These are phyloP conservation scores for Naganishia onofrii DNA, from an alignment of 768 basidiomycete species.

Conservation along the genomic window DNA sequence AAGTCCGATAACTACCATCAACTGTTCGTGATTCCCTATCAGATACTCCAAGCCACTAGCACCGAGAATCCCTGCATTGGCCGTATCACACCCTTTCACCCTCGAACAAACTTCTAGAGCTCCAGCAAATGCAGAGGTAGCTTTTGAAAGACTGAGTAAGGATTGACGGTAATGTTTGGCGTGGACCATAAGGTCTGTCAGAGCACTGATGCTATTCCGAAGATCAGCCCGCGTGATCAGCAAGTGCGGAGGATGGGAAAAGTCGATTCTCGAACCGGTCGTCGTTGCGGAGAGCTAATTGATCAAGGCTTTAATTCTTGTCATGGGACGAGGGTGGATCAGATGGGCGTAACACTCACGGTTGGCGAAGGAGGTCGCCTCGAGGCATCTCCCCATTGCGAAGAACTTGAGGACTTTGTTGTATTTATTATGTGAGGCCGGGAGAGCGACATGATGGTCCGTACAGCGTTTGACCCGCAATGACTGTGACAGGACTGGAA, in stretches of 20 bases:
- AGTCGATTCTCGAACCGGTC: constrained; percentile 43
- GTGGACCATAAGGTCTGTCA: constrained; percentile 65
- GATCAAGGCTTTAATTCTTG: background rate
- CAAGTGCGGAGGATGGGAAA: constrained; percentile 39
- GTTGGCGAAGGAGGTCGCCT: constrained; percentile 44
- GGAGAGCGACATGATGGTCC: constrained; percentile 8
- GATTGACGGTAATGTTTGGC: constrained; percentile 78
- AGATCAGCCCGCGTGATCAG: constrained; percentile 49
- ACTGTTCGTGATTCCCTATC: constrained; percentile 87
- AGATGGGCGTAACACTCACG: constrained; percentile 33
- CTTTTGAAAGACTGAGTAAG: constrained; percentile 74
- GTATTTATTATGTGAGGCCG: constrained; percentile 11
- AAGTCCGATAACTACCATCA: constrained; percentile 62
- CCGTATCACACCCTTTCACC: constrained; percentile 67
- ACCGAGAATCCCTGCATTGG: constrained; percentile 71
- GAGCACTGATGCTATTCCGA: constrained; percentile 44
- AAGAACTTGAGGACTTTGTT: constrained; percentile 2
- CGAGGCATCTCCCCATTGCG: constrained; percentile 13
- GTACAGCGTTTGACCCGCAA: background rate
- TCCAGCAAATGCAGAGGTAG: constrained; percentile 78
- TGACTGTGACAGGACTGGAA: background rate
- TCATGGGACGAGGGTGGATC: background rate
- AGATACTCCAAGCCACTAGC: constrained; percentile 86
- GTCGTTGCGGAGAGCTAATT: constrained; percentile 47
- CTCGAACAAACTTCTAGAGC: constrained; percentile 79